These are phyloP conservation scores for Lactarius pseudohatsudake DNA, from an alignment of 768 basidiomycete genomes.

Conservation along the genomic window DNA sequence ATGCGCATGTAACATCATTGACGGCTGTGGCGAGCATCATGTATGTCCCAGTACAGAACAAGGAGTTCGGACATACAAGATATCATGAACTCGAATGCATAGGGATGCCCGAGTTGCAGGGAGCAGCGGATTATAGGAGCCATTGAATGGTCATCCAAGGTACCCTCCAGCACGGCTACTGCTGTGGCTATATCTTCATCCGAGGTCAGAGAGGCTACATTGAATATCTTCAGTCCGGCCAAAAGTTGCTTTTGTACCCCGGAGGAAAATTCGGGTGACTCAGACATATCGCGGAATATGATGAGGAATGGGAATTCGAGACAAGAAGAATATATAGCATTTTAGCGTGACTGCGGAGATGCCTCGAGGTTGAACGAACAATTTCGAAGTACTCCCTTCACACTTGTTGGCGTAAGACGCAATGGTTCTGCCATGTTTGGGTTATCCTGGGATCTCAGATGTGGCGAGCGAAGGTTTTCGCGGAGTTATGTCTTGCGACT, in stretches of 20 bases:
- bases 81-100: conserved; percentile 22
- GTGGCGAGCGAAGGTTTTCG: background rate
- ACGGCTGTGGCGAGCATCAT: conserved; percentile 15
- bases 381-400: background rate
- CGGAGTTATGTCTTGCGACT: background rate
- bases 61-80: background rate
- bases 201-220: conserved; percentile 2
- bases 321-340: background rate
- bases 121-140: conserved; percentile 11
- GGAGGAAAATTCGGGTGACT: background rate
- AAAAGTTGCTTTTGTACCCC: conserved; percentile 10
- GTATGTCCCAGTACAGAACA: no score
- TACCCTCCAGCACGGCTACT: conserved; percentile 9
- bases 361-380: conserved; percentile 10
- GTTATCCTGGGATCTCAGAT: background rate
- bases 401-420: background rate
- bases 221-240: conserved; percentile 13
- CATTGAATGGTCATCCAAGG: conserved; percentile 16
- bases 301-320: background rate
- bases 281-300: background rate
- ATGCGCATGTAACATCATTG: background rate
- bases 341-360: conserved; percentile 7
- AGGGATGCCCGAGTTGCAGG: conserved; percentile 5
- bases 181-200: conserved; percentile 12
- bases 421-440: conserved; percentile 14